Conservation (phyloP, 1,139 yeast genomes). For the Blastobotrys buckinghamii region DNA sequence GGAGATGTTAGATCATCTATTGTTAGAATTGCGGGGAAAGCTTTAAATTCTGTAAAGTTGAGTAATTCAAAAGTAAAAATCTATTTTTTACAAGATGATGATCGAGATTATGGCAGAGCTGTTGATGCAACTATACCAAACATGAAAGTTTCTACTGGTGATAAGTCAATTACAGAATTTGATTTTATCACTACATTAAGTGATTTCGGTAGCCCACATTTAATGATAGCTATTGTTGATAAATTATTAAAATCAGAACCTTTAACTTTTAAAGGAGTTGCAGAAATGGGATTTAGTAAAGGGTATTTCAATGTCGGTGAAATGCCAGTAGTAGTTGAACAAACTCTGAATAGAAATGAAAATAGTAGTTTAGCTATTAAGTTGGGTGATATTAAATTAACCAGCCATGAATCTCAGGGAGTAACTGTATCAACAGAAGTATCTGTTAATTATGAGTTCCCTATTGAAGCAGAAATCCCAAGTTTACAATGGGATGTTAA, state of each 20-base stretch:
- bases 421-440: conserved; percentile 16
- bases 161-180: conserved; percentile 18
- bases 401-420: conserved; percentile 7
- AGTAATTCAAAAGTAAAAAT: conserved; percentile 17
- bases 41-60: conserved; percentile 14
- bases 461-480: conserved; percentile 19
- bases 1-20: conserved; percentile 16
- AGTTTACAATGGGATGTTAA: conserved; percentile 22
- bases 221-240: conserved; percentile 21
- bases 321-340: conserved; percentile 19
- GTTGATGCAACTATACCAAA: conserved; percentile 23
- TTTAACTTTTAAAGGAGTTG: conserved; percentile 18
- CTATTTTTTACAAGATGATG: conserved; percentile 15
- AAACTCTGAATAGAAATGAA: conserved; percentile 16
- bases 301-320: conserved; percentile 20
- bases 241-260: conserved; percentile 19
- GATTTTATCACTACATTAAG: conserved; percentile 21
- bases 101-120: conserved; percentile 15
- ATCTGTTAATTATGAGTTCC: conserved; percentile 14
- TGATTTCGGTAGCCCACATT: conserved; percentile 23
- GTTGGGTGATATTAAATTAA: conserved; percentile 6
- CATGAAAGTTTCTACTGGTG: conserved; percentile 17
- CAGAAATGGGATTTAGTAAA: conserved; percentile 19
- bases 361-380: conserved; percentile 7
- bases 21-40: conserved; percentile 14